A percentile compares a stretch with the other conserved stretches of the same genome.
Conservation (phyloP, 2,329 filamentous ascomycete species). For the Fusarium denticulatum region DNA sequence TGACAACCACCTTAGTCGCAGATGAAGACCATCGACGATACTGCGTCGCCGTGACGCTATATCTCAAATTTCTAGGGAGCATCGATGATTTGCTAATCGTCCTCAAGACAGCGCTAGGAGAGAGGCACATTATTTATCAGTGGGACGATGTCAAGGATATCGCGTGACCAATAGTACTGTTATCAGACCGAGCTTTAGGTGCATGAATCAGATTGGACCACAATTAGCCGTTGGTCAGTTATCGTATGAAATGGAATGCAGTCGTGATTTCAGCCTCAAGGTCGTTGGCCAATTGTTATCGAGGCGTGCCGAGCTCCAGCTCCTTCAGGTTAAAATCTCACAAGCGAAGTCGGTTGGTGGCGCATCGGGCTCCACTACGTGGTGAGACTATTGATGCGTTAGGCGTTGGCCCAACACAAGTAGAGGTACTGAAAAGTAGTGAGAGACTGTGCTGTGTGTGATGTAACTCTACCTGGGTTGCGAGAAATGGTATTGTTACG, state of each 20-base stretch:
- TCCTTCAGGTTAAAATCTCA: background rate
- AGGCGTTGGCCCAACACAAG: rapidly evolving
- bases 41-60: constrained; percentile 57
- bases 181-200: background rate
- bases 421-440: rapidly evolving
- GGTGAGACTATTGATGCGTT: background rate
- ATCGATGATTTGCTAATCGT: constrained; percentile 57
- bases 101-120: constrained; percentile 56
- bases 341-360: background rate
- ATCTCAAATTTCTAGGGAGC: constrained; percentile 54
- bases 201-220: background rate
- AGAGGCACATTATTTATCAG: constrained; percentile 49
- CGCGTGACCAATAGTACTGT: background rate
- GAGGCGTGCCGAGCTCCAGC: background rate
- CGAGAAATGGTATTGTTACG: background rate
- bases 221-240: background rate
- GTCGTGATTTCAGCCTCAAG: background rate
- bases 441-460: rapidly evolving
- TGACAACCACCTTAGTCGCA: constrained; percentile 49
- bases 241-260: background rate
- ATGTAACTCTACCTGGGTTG: background rate
- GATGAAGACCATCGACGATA: constrained; percentile 57
- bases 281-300: background rate
- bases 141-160: constrained; percentile 36
- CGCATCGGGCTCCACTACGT: background rate